Evolutionary conservation across 805 yeast genomes (phyloP).

Genomic region (Aciculoconidium aculeatum): DNA sequence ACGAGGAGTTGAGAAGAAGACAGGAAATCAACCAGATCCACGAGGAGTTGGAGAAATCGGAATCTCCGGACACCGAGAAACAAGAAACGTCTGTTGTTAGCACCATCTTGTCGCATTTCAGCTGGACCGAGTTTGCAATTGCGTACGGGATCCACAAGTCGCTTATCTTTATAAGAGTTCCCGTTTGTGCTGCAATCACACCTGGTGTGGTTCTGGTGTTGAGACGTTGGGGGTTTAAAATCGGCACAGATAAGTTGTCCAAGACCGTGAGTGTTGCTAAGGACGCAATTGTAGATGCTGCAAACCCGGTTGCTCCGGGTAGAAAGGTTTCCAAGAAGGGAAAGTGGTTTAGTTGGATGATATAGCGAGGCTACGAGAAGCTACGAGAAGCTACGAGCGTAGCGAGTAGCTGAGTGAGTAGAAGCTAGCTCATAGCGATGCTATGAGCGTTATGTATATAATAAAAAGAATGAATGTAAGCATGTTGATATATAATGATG

Average conservation of each 20-base stretch:
- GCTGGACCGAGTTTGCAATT: conserved; percentile 75
- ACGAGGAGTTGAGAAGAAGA: conserved; percentile 33
- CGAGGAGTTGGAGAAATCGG: conserved; percentile 16
- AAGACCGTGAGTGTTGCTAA: conserved; percentile 32
- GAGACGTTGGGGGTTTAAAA: conserved; percentile 73
- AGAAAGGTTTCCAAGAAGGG: conserved; percentile 44
- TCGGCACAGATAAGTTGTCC: conserved; percentile 48
- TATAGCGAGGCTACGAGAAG: too few species aligned
- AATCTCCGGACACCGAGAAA: conserved; percentile 13
- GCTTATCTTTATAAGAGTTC: conserved; percentile 75
- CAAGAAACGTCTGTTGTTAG: neutral
- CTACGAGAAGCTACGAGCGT: too few species aligned
- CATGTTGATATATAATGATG: too few species aligned
- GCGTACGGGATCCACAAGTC: conserved; percentile 94
- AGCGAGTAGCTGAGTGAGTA: too few species aligned
- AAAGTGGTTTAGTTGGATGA: conserved; percentile 58
- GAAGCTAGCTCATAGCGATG: too few species aligned
- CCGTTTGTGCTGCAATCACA: conserved; percentile 87
- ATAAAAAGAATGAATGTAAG: too few species aligned
- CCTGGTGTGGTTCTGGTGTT: conserved; percentile 67
- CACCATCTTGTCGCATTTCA: conserved; percentile 32
- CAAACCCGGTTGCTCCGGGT: conserved; percentile 44
- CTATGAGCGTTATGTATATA: too few species aligned
- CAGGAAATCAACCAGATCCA: conserved; percentile 31
- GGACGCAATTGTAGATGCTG: conserved; percentile 32